phyloP scores from a whole-genome alignment of 139 green algal species.

The Micractinium sp. region DNA sequence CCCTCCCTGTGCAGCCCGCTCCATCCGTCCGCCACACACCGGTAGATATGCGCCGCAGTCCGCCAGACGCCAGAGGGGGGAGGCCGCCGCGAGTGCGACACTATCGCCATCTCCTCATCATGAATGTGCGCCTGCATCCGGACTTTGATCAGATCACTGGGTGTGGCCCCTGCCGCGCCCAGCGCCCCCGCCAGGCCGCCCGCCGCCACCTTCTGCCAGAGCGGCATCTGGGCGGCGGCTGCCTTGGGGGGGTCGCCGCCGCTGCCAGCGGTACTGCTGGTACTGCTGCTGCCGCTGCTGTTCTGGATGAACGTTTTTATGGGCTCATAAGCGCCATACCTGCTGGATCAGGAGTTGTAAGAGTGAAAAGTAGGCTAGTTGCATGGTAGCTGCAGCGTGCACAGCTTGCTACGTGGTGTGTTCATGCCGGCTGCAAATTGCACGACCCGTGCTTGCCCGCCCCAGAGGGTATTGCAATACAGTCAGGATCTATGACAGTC shows the following conservation, averaged over 20 bases:
- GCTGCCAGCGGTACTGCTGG: background rate
- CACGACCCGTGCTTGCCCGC: no score
- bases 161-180: background rate
- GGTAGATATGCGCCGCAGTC: background rate
- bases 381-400: no score
- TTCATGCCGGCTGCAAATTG: no score
- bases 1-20: background rate
- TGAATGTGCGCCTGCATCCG: background rate
- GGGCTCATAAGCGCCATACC: slow-evolving; percentile 5
- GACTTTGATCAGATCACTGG: slow-evolving; percentile 10
- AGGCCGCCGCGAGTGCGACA: background rate
- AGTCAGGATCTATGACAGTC: no score
- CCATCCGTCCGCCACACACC: background rate
- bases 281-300: background rate
- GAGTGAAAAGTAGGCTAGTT: no score
- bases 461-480: no score
- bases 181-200: background rate
- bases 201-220: background rate
- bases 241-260: background rate
- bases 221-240: background rate
- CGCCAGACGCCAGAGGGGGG: background rate
- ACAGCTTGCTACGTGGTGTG: no score
- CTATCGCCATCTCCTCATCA: background rate
- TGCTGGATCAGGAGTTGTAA: background rate
- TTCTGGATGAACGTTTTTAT: background rate